Evolutionary conservation across 257 asterid species (phyloP), one percentile per base, ranked within the genome.

Genomic region (Solanum corneliomulleri): DNA sequence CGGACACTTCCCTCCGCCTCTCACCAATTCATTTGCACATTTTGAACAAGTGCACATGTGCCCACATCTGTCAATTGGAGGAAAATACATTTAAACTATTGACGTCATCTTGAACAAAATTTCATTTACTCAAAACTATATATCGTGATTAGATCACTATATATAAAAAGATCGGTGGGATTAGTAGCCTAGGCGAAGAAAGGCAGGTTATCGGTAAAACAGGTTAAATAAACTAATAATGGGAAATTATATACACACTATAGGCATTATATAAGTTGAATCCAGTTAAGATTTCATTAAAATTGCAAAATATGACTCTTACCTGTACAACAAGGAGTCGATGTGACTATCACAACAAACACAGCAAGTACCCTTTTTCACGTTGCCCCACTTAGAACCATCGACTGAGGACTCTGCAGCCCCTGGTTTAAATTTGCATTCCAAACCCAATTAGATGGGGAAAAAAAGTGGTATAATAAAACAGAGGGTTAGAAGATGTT

Each of bases 1-100:
- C 0, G 99, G 99, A 86, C 99, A 96, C 88, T 94, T 96, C 25
- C 98, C 98, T 85, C 97, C 98, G 42, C 97, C 93, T 42, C 94
- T 90, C 49, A 94, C 94, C 93, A 96, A 83, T 94, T 96, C 98
- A 31, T 92, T 94, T 5, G 99, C 99, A 78, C 99, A 96, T 86
- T 90, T 92, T 12, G 96, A 92, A 91, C 98, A 96, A 25, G 98
- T 95, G 92, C 99, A 95, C 99, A 96, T 96, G 93, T 96, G 99
- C 89, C 99, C 99, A 74, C 99, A 96, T 91, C 99, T 96, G 94
- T 86, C 87, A 49, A 87, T 58, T 33, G 21, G 49, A 83, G 23
- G 47, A 87, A 76, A 11, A 18, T 5, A 4, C 13, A 45, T 2
- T 80, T 27, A 0, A n/a, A 23, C 82, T 12, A 41, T 39, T 75